A percentile compares a stretch with the other conserved stretches of the same genome.
Evolutionary conservation across 257 asterid genomes (phyloP).

Genomic region (Solanum sparsipilum): DNA sequence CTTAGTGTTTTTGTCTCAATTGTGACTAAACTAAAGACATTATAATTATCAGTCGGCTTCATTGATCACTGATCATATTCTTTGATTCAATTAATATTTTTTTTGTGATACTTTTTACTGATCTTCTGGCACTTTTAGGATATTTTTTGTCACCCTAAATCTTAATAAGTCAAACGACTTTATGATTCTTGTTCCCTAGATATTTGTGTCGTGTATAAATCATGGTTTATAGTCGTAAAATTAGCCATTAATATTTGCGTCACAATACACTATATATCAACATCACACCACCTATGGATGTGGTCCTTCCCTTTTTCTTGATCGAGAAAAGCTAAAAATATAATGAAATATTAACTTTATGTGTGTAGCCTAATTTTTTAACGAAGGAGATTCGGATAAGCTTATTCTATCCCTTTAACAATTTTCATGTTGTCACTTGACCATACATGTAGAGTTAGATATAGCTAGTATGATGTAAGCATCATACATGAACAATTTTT

Average conservation of each 20-base stretch:
- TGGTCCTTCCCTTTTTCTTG: background rate
- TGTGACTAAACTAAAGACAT: background rate
- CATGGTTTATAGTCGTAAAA: background rate
- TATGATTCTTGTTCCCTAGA: background rate
- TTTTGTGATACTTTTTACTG: background rate
- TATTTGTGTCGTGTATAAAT: background rate
- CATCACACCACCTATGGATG: background rate
- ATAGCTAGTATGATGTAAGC: background rate
- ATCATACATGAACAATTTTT: background rate
- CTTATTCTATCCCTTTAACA: background rate
- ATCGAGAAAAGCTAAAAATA: background rate
- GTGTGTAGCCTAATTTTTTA: background rate
- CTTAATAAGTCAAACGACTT: background rate
- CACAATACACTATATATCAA: background rate
- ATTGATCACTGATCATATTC: background rate
- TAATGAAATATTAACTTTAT: background rate
- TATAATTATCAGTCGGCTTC: background rate
- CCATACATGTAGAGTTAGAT: background rate
- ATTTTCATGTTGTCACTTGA: background rate
- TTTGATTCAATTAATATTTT: background rate
- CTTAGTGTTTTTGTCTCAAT: background rate
- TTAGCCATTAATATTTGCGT: background rate
- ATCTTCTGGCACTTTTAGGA: background rate
- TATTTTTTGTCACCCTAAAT: background rate
- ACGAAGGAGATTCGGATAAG: background rate